Conservation (phyloP, 306 rosid genomes). For the Lathyrus tuberosus region DNA sequence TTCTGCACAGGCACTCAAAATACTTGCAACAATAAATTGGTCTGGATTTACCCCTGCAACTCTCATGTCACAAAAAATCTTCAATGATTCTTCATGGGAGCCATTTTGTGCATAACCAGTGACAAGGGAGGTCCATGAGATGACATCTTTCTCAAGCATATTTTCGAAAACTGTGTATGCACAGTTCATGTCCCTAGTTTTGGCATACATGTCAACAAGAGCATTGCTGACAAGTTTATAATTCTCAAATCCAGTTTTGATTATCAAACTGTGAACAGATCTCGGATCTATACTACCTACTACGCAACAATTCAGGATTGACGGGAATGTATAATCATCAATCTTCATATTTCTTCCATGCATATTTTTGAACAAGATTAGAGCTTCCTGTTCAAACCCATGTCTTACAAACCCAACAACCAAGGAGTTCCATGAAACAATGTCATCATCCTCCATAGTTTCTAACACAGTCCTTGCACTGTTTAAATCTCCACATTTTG, state of each 20-base stretch:
- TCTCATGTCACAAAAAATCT: slow-evolving; percentile 74
- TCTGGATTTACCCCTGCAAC: slow-evolving; percentile 61
- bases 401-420: slow-evolving; percentile 83
- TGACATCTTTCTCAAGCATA: slow-evolving; percentile 72
- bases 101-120: slow-evolving; percentile 79
- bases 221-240: slow-evolving; percentile 75
- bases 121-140: slow-evolving; percentile 91
- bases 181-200: slow-evolving; percentile 53
- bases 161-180: slow-evolving; percentile 65
- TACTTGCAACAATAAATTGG: slow-evolving; percentile 68
- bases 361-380: slow-evolving; percentile 67
- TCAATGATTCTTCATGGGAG: slow-evolving; percentile 65
- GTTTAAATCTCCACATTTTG: slow-evolving; percentile 70
- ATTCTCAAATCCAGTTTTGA: slow-evolving; percentile 77
- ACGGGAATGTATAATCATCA: slow-evolving; percentile 84
- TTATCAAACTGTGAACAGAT: slow-evolving; percentile 64
- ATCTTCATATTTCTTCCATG: slow-evolving; percentile 65
- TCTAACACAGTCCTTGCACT: slow-evolving; percentile 59
- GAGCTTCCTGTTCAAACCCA: slow-evolving; percentile 66
- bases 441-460: slow-evolving; percentile 69
- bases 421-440: slow-evolving; percentile 87
- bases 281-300: slow-evolving; percentile 46
- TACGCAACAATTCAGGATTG: slow-evolving; percentile 64
- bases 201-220: slow-evolving; percentile 87
- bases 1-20: slow-evolving; percentile 83